Conservation (phyloP, 208 protist genomes). For the Dictyostelium gargantuum region DNA sequence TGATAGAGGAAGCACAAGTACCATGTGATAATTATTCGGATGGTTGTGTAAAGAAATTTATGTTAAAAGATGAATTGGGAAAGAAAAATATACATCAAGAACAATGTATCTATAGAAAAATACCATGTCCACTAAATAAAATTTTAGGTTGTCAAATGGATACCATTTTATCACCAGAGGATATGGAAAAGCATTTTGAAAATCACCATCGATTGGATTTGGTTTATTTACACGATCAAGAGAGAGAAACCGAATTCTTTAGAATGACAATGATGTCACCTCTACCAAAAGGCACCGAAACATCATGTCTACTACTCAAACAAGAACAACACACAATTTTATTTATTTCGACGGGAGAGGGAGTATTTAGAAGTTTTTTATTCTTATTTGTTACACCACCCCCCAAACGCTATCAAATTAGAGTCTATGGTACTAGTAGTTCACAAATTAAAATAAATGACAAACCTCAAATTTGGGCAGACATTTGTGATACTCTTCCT, state of each 20-base stretch:
- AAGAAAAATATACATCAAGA: constrained; percentile 44
- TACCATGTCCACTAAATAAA: constrained; percentile 26
- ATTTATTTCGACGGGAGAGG: constrained; percentile 51
- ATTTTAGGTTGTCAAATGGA: constrained; percentile 26
- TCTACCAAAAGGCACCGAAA: constrained; percentile 49
- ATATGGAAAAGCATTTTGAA: constrained; percentile 50
- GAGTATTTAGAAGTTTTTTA: constrained; percentile 24
- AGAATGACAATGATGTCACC: constrained; percentile 56
- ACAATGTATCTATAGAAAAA: neutral
- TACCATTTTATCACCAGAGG: neutral
- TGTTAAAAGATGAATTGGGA: neutral
- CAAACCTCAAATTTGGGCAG: constrained; percentile 50
- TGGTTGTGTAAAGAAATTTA: constrained; percentile 30
- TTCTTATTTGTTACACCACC: constrained; percentile 57
- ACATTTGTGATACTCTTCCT: constrained; percentile 24
- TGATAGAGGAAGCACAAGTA: constrained; percentile 14
- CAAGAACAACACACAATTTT: constrained; percentile 53
- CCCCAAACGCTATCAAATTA: constrained; percentile 34
- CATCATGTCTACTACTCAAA: constrained; percentile 21
- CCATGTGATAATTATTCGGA: constrained; percentile 1
- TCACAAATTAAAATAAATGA: constrained; percentile 51
- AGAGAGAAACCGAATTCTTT: constrained; percentile 50
- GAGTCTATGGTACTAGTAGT: constrained; percentile 28
- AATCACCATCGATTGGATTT: constrained; percentile 33
- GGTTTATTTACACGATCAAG: constrained; percentile 51